These are phyloP conservation scores for Trichoderma gamsii DNA, from an alignment of 495 filamentous ascomycete species.

Conservation along the genomic window DNA sequence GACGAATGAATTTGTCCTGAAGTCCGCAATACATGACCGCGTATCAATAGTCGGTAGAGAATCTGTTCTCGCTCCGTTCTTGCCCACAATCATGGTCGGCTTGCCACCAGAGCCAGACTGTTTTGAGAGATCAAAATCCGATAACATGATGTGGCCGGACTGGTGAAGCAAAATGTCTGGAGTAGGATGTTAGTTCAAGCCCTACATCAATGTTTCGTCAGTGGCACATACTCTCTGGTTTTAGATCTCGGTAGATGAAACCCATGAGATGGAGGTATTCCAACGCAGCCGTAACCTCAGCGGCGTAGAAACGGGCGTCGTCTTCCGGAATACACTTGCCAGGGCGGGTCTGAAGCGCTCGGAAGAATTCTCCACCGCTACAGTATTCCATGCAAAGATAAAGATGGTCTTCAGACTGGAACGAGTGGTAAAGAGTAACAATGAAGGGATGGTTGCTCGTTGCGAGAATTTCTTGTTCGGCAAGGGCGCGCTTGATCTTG, in stretches of 20 bases:
- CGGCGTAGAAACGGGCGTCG: conserved; percentile 94
- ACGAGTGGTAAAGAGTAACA: conserved; percentile 95
- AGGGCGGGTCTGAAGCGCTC: conserved; percentile 90
- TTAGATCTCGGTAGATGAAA: conserved; percentile 96
- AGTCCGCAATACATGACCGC: conserved; percentile 96
- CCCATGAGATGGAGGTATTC: conserved; percentile 99
- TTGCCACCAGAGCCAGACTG: conserved; percentile 94
- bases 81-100: conserved; percentile 92
- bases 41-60: conserved; percentile 93
- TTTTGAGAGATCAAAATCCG: conserved; percentile 96
- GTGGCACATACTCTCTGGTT: conserved; percentile 79
- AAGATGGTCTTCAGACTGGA: conserved; percentile 96
- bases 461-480: conserved; percentile 95
- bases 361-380: conserved; percentile 96
- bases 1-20: conserved; percentile 96
- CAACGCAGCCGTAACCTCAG: conserved; percentile 93
- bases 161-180: conserved; percentile 95
- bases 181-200: not conserved
- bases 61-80: conserved; percentile 69
- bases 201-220: not conserved
- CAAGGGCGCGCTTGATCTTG: conserved; percentile 97
- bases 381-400: conserved; percentile 99
- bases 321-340: conserved; percentile 97
- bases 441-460: conserved; percentile 99
- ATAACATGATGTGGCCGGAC: conserved; percentile 98